Evolutionary conservation across 2,329 filamentous ascomycete genomes (phyloP).

Genomic region (Epichloe typhina): DNA sequence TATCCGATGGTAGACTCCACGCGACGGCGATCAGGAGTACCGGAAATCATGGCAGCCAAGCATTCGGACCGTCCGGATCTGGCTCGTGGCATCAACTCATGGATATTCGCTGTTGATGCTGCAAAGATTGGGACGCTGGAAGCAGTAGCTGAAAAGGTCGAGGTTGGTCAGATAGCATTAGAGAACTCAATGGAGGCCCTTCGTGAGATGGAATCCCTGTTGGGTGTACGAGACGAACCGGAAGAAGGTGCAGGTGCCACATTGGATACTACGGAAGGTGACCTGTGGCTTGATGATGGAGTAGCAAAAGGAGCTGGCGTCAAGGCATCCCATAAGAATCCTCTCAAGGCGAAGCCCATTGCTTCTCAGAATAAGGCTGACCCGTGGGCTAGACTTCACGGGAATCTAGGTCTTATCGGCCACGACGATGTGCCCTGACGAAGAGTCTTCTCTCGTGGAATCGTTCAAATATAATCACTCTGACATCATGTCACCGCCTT

Average conservation of each 20-base stretch:
- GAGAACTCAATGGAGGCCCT: slow-evolving; percentile 38
- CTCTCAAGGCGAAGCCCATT: slow-evolving; percentile 10
- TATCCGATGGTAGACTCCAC: slow-evolving; percentile 29
- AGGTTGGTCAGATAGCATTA: slow-evolving; percentile 42
- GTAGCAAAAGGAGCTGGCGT: slow-evolving; percentile 8
- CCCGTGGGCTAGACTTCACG: slow-evolving; percentile 39
- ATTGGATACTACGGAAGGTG: slow-evolving; percentile 14
- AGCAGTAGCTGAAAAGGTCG: slow-evolving; percentile 44
- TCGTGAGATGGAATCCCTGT: slow-evolving; percentile 33
- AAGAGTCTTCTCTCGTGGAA: neutral
- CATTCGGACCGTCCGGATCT: slow-evolving; percentile 26
- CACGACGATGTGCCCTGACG: slow-evolving; percentile 16
- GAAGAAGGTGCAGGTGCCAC: slow-evolving; percentile 11
- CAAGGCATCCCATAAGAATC: slow-evolving; percentile 1
- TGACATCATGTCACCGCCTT: neutral
- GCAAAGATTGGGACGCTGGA: slow-evolving; percentile 47
- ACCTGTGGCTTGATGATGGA: slow-evolving; percentile 23
- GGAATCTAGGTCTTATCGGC: slow-evolving; percentile 39
- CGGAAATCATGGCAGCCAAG: slow-evolving; percentile 26
- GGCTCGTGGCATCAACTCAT: slow-evolving; percentile 35
- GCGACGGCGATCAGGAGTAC: slow-evolving; percentile 27
- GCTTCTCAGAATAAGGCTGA: slow-evolving; percentile 15
- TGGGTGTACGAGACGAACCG: slow-evolving; percentile 22
- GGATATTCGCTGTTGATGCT: slow-evolving; percentile 46
- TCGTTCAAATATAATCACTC: neutral